phyloP scores from a whole-genome alignment of 2,329 filamentous ascomycete species.

The Fonsecaea nubica region DNA sequence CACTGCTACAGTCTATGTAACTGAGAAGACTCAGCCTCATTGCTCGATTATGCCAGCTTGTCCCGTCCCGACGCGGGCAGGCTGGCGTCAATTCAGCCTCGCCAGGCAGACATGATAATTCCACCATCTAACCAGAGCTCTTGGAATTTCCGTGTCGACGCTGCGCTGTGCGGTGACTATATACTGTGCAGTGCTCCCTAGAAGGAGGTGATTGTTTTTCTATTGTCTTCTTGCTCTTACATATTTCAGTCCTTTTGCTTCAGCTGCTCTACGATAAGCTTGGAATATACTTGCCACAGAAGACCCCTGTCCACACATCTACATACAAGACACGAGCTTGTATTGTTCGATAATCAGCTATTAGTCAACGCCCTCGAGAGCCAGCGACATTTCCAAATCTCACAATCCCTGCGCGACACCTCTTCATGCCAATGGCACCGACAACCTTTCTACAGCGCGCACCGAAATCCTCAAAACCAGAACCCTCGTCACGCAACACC shows the following conservation, averaged over 20 bases:
- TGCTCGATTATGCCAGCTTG: conserved; percentile 59
- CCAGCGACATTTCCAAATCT: background rate
- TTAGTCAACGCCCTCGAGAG: too few relatives aligned
- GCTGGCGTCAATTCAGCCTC: conserved; percentile 21
- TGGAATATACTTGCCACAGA: background rate
- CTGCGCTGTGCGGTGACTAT: background rate
- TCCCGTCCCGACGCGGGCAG: conserved; percentile 44
- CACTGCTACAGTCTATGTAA: background rate
- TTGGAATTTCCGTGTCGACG: background rate
- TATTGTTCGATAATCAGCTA: too few relatives aligned
- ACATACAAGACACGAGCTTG: too few relatives aligned
- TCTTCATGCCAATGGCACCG: background rate
- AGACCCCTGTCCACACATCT: too few relatives aligned
- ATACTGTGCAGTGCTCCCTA: background rate
- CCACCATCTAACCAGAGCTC: conserved; percentile 45
- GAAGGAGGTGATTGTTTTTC: background rate
- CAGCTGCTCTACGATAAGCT: background rate
- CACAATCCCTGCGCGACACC: background rate
- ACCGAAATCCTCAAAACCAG: too few relatives aligned
- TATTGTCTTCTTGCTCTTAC: background rate
- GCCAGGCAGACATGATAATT: conserved; percentile 26
- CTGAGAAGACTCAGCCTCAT: conserved; percentile 61
- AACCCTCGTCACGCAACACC: background rate
- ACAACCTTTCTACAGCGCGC: background rate
- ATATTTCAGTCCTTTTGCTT: background rate